phyloP scores from a whole-genome alignment of 2,329 filamentous ascomycete genomes.

The Tolypocladium guangdongense region DNA sequence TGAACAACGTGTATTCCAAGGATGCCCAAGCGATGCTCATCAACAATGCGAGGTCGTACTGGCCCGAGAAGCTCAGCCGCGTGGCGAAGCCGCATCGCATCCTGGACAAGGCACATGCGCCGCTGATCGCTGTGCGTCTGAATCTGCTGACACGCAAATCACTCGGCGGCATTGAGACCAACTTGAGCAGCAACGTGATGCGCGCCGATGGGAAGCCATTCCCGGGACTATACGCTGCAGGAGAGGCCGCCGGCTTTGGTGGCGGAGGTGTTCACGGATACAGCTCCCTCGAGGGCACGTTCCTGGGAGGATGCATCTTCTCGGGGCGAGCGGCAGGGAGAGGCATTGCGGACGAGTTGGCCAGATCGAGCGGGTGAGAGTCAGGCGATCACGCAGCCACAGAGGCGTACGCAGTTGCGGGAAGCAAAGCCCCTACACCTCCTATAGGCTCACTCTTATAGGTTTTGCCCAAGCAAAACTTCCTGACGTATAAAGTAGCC shows the following conservation, averaged over 20 bases:
- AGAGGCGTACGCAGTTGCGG: background rate
- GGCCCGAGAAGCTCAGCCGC: conserved; percentile 39
- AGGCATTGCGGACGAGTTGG: conserved; percentile 38
- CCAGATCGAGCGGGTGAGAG: background rate
- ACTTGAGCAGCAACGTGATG: conserved; percentile 45
- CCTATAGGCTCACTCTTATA: too few relatives aligned
- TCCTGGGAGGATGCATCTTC: conserved; percentile 52
- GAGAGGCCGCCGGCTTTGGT: conserved; percentile 50
- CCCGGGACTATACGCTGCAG: conserved; percentile 46
- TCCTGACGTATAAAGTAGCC: background rate
- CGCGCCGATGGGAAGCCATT: conserved; percentile 35
- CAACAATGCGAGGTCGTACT: conserved; percentile 43
- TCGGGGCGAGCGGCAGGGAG: conserved; percentile 46
- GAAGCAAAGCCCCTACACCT: background rate
- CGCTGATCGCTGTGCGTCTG: conserved; percentile 49
- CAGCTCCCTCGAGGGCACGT: conserved; percentile 50
- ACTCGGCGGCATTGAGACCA: conserved; percentile 48
- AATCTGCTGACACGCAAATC: conserved; percentile 52
- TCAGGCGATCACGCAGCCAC: too few relatives aligned
- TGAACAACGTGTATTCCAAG: conserved; percentile 45
- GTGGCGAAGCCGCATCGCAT: conserved; percentile 43
- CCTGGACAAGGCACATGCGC: conserved; percentile 42
- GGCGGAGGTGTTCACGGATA: conserved; percentile 54
- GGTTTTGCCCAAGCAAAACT: too few relatives aligned
- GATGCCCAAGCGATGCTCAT: conserved; percentile 53